Evolutionary conservation across 202 grass and related monocot species (phyloP).

Genomic region (Digitaria exilis): DNA sequence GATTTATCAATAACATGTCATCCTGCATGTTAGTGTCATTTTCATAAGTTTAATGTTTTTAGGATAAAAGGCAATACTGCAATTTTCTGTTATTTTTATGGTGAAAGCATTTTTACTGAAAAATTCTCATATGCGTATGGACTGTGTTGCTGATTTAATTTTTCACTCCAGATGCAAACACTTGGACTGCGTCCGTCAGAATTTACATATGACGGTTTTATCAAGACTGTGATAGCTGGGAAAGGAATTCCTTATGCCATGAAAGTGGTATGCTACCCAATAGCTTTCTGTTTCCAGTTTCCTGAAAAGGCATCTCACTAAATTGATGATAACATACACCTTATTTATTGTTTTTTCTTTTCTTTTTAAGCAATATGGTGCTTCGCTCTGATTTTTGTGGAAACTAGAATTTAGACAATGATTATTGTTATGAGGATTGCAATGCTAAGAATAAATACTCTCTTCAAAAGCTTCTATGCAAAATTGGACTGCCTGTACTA

Average conservation of each 20-base stretch:
- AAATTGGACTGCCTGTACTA: slow-evolving; percentile 16
- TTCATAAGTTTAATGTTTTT: not conserved
- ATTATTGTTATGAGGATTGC: not conserved
- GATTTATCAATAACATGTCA: not conserved
- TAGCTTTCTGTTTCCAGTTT: slow-evolving; percentile 22
- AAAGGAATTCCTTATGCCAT: slow-evolving; percentile 67
- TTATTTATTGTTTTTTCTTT: slow-evolving; percentile 32
- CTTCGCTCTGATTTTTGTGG: slow-evolving; percentile 8
- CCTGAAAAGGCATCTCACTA: slow-evolving; percentile 18
- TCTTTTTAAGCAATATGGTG: not conserved
- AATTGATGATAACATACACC: not conserved
- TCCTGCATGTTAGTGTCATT: not conserved
- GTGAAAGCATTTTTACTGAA: slow-evolving; percentile 18
- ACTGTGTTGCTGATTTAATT: slow-evolving; percentile 17
- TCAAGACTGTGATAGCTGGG: slow-evolving; percentile 56
- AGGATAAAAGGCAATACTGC: slow-evolving; percentile 2
- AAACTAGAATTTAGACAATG: slow-evolving; percentile 11
- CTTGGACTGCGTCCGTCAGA: slow-evolving; percentile 65
- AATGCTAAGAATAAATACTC: slow-evolving; percentile 14
- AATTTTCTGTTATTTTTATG: not conserved
- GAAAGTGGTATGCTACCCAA: slow-evolving; percentile 65
- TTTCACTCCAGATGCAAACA: slow-evolving; percentile 71
- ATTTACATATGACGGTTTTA: slow-evolving; percentile 78
- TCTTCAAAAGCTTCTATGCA: not conserved
- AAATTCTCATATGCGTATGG: slow-evolving; percentile 9